Evolutionary conservation across 805 yeast genomes (phyloP).

Genomic region (Ogataea pignaliae): DNA sequence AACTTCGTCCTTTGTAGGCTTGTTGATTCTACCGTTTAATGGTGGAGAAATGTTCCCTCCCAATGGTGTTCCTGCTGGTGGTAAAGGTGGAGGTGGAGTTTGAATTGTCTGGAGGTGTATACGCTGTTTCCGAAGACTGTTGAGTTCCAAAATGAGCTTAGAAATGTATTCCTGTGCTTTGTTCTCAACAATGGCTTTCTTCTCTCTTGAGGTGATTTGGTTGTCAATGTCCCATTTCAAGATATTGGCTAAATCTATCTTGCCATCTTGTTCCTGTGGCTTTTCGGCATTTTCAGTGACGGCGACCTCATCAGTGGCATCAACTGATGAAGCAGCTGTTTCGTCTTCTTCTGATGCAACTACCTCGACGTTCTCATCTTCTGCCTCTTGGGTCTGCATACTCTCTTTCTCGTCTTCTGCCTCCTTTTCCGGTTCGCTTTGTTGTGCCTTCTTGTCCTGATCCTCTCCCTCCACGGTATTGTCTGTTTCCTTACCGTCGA

Average conservation of each 20-base stretch:
- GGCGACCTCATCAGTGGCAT: neutral
- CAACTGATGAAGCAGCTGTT: neutral
- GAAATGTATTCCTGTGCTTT: conserved; percentile 37
- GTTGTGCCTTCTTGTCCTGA: conserved; percentile 9
- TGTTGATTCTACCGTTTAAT: conserved; percentile 19
- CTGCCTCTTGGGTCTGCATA: conserved; percentile 8
- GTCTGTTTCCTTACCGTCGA: neutral
- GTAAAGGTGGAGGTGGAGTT: conserved; percentile 25
- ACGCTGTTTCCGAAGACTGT: conserved; percentile 38
- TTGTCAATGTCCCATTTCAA: conserved; percentile 26
- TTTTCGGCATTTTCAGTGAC: conserved; percentile 1
- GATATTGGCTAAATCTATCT: conserved; percentile 25
- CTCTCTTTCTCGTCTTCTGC: conserved; percentile 19
- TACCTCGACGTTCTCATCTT: conserved; percentile 12
- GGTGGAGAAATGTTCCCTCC: conserved; percentile 8
- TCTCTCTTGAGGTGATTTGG: conserved; percentile 22
- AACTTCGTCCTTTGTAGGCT: conserved; percentile 41
- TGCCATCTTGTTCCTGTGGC: conserved; percentile 6
- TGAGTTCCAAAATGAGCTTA: conserved; percentile 43
- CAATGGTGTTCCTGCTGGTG: conserved; percentile 5
- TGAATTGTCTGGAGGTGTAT: conserved; percentile 13
- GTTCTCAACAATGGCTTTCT: conserved; percentile 17
- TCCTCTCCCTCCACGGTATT: conserved; percentile 8
- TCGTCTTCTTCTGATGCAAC: conserved; percentile 1
- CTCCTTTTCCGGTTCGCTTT: conserved; percentile 6